A percentile compares a stretch with the other conserved stretches of the same genome.
phyloP scores from a whole-genome alignment of 805 yeast species.

The Zygosaccharomyces kombuchaensis region DNA sequence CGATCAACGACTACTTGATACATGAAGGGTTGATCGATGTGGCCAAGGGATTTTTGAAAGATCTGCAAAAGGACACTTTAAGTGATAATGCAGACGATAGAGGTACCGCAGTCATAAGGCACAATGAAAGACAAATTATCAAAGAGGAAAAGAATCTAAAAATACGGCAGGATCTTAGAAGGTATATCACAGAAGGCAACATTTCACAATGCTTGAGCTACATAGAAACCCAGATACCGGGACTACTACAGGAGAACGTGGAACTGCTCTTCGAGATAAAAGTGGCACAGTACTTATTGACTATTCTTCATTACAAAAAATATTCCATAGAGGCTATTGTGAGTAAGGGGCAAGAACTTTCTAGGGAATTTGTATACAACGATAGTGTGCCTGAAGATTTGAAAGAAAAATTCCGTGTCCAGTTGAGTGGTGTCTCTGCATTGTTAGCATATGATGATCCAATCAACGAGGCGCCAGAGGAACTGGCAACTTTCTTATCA shows the following conservation, averaged over 20 bases:
- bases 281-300: constrained; percentile 25
- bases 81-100: constrained; percentile 16
- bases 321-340: constrained; percentile 18
- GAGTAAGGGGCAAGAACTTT: constrained; percentile 24
- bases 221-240: constrained; percentile 32
- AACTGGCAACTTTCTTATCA: constrained; percentile 23
- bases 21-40: constrained; percentile 56
- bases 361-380: constrained; percentile 23
- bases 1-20: constrained; percentile 44
- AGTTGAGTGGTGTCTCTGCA: constrained; percentile 45
- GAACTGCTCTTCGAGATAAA: constrained; percentile 30
- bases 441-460: constrained; percentile 54
- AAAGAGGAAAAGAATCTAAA: constrained; percentile 37
- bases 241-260: constrained; percentile 20
- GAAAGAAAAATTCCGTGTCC: constrained; percentile 35
- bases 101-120: constrained; percentile 22
- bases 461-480: constrained; percentile 35
- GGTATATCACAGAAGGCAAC: constrained; percentile 41
- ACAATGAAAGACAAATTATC: constrained; percentile 30
- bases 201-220: constrained; percentile 42
- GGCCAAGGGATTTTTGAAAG: constrained; percentile 47
- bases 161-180: constrained; percentile 45
- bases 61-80: constrained; percentile 35
- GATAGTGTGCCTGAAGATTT: constrained; percentile 15
- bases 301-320: constrained; percentile 15